These are phyloP conservation scores for Penicillium sumatraense DNA, from an alignment of 2,329 filamentous ascomycete genomes.

Conservation along the genomic window DNA sequence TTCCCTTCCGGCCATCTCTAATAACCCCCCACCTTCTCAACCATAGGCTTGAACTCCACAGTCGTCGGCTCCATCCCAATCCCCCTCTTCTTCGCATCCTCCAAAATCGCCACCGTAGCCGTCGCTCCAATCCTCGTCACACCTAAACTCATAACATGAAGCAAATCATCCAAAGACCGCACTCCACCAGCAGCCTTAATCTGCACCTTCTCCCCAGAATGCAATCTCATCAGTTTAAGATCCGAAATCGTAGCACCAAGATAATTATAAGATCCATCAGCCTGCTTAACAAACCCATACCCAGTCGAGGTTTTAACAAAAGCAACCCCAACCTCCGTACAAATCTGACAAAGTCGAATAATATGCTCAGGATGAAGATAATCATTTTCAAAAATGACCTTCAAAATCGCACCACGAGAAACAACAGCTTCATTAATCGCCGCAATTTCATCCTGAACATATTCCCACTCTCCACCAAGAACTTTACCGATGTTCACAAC, in stretches of 20 bases:
- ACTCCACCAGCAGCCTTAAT: constrained; percentile 65
- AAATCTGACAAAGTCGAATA: constrained; percentile 59
- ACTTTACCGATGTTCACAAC: constrained; percentile 64
- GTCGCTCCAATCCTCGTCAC: constrained; percentile 62
- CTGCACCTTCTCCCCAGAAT: constrained; percentile 51
- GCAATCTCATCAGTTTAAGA: constrained; percentile 59
- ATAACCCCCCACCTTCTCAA: constrained; percentile 19
- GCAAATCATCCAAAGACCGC: constrained; percentile 60
- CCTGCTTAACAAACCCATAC: constrained; percentile 64
- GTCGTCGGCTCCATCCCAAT: constrained; percentile 45
- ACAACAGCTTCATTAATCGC: constrained; percentile 55
- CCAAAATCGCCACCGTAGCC: constrained; percentile 59
- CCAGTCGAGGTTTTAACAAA: constrained; percentile 67
- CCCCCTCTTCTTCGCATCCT: constrained; percentile 58
- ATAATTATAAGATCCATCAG: constrained; percentile 57
- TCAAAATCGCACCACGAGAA: constrained; percentile 53
- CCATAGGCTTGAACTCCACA: constrained; percentile 30
- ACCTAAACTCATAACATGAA: constrained; percentile 59
- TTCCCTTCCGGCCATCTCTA: constrained; percentile 1
- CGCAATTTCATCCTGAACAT: constrained; percentile 58
- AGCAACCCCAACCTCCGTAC: constrained; percentile 55
- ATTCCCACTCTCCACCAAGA: constrained; percentile 61
- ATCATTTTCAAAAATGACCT: constrained; percentile 68
- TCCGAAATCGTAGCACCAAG: constrained; percentile 57
- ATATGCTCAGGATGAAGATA: constrained; percentile 59